Conservation (phyloP, 352 stramenopile species). For the Pseudoperonospora humuli region DNA sequence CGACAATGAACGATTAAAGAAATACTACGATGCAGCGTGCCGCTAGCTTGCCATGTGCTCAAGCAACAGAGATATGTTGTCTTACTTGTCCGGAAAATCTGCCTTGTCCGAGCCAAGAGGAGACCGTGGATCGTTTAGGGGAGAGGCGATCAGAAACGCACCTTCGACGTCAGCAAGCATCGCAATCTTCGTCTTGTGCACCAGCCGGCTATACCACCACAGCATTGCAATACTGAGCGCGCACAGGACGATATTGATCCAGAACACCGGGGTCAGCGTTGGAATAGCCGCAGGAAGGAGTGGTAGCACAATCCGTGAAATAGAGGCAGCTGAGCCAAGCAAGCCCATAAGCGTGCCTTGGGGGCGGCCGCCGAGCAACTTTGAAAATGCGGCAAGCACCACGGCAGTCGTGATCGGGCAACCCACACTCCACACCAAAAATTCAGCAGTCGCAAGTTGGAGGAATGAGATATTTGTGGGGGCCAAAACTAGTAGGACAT, state of each 20-base stretch:
- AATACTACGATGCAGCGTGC: constrained; percentile 1
- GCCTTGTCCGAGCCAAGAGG: constrained; percentile 32
- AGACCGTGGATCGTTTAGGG: constrained; percentile 26
- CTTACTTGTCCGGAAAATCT: constrained; percentile 19
- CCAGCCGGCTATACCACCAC: constrained; percentile 52
- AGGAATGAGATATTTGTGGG: constrained; percentile 34
- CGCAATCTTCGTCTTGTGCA: constrained; percentile 37
- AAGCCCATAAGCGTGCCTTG: constrained; percentile 71
- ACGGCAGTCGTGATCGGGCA: constrained; percentile 65
- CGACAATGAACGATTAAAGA: too few relatives aligned
- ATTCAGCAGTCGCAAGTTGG: constrained; percentile 37
- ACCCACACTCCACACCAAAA: constrained; percentile 74
- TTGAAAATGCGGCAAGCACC: constrained; percentile 61
- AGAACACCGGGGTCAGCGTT: constrained; percentile 57
- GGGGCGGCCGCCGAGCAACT: constrained; percentile 49
- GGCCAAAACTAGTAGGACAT: constrained; percentile 38
- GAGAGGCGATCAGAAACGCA: constrained; percentile 15
- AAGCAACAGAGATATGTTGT: background rate
- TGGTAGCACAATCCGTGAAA: constrained; percentile 63
- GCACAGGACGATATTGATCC: constrained; percentile 55
- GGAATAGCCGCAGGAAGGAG: constrained; percentile 48
- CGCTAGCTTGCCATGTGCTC: background rate
- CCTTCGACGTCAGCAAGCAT: constrained; percentile 36
- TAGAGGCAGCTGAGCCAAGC: constrained; percentile 49
- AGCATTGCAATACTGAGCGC: constrained; percentile 42